Conservation (phyloP, 139 green algal genomes). For the Pleodorina starrii region DNA sequence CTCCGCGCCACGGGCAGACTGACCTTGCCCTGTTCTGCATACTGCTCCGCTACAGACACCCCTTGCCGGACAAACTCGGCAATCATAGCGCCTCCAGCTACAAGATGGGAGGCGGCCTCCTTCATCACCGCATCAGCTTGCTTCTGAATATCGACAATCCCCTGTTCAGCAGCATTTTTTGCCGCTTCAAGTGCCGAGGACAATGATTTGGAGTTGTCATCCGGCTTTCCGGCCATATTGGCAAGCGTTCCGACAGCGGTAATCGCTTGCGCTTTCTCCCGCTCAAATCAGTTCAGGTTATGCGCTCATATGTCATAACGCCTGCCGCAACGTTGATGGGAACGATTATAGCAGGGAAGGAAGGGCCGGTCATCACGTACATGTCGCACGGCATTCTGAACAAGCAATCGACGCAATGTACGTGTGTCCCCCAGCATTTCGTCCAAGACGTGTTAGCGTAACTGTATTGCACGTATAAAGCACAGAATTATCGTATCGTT, state of each 20-base stretch:
- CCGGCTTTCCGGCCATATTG: conserved; percentile 2
- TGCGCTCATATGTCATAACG: neutral
- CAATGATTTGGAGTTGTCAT: neutral
- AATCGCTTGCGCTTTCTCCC: neutral
- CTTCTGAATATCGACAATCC: neutral
- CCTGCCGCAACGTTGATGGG: too few species aligned
- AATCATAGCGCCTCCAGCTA: neutral
- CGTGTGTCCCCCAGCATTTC: too few species aligned
- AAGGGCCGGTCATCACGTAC: too few species aligned
- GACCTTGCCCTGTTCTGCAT: conserved; percentile 11
- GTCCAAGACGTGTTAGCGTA: too few species aligned
- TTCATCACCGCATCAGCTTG: conserved; percentile 6
- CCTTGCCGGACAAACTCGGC: neutral
- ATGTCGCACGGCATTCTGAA: neutral
- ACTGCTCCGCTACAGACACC: neutral
- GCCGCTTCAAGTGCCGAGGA: neutral
- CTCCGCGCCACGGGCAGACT: neutral
- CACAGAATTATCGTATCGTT: too few species aligned
- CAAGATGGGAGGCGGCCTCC: neutral
- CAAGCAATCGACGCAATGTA: too few species aligned
- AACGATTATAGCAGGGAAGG: too few species aligned
- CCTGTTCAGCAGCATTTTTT: neutral
- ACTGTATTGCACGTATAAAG: too few species aligned
- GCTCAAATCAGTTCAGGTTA: neutral
- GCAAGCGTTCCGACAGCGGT: neutral